phyloP scores from a whole-genome alignment of 768 basidiomycete genomes.

The Tulasnella sp. region DNA sequence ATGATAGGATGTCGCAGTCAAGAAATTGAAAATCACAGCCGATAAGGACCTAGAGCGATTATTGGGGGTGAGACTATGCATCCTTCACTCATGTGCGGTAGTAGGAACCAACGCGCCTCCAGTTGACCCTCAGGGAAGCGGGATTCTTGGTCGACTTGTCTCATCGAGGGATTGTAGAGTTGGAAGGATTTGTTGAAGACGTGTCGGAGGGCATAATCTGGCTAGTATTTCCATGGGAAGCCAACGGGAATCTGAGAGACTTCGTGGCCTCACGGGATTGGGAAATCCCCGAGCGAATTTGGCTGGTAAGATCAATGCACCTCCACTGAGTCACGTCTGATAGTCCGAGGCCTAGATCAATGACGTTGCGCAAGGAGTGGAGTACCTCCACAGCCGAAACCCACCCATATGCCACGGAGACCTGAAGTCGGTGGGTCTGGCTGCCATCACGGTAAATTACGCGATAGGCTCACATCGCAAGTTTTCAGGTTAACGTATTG shows the following conservation, averaged over 20 bases:
- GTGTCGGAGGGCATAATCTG: not conserved
- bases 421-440: not conserved
- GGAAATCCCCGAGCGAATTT: not conserved
- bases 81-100: not conserved
- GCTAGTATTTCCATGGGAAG: not conserved
- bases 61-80: not conserved
- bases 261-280: not conserved
- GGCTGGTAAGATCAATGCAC: not conserved
- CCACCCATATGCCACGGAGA: not conserved
- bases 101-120: not conserved
- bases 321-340: not conserved
- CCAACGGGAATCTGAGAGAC: not conserved
- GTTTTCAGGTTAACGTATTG: not conserved
- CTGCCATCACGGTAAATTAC: not conserved
- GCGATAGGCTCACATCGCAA: not conserved
- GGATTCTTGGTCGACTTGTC: not conserved
- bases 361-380: not conserved
- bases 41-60: not conserved
- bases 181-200: not conserved
- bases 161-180: not conserved
- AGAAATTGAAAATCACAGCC: not conserved
- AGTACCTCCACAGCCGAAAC: not conserved
- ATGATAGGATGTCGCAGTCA: not conserved
- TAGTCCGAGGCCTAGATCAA: not conserved
- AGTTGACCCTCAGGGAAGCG: not conserved